Percentiles rank a stretch among this genome's conserved stretches.
Evolutionary conservation across 1,284 basidiomycete species (phyloP).

Genomic region (Microbotryomycetes sp.): DNA sequence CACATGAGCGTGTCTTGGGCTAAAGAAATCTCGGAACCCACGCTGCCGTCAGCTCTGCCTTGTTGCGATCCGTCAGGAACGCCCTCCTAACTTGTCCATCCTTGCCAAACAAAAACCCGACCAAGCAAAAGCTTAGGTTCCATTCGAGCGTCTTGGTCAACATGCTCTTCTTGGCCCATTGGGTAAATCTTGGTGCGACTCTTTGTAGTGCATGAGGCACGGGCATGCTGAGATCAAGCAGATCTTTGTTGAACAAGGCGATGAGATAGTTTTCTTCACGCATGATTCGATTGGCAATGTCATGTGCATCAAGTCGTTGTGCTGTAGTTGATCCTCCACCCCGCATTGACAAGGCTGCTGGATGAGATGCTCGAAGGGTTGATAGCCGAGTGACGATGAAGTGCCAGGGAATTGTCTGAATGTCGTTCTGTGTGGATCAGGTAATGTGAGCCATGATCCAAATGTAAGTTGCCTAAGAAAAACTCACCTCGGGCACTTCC

Average conservation of each 20-base stretch:
- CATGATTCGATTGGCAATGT: conserved; percentile 92
- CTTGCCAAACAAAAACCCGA: conserved; percentile 86
- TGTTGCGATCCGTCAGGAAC: conserved; percentile 77
- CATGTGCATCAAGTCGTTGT: conserved; percentile 84
- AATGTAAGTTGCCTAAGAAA: neutral
- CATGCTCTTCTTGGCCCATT: conserved; percentile 58
- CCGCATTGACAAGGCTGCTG: conserved; percentile 32
- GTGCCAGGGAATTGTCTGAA: conserved; percentile 95
- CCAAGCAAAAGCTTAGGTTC: conserved; percentile 90
- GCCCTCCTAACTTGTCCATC: conserved; percentile 81
- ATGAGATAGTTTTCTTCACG: conserved; percentile 97
- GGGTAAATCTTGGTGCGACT: conserved; percentile 4
- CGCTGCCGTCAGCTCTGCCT: conserved; percentile 73
- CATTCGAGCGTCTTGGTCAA: conserved; percentile 88
- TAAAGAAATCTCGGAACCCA: conserved; percentile 45
- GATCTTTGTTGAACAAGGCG: conserved; percentile 92
- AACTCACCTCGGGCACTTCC: conserved; percentile 51
- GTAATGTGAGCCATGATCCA: neutral
- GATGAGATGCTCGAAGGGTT: conserved; percentile 35
- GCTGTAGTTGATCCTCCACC: conserved; percentile 43
- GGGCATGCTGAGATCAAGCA: conserved; percentile 78
- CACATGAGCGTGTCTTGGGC: neutral
- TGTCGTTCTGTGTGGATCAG: conserved; percentile 66
- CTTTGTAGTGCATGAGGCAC: conserved; percentile 50
- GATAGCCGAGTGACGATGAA: conserved; percentile 80